Evolutionary conservation across 352 stramenopile genomes (phyloP).

Genomic region (Thraustochytrium striatum): DNA sequence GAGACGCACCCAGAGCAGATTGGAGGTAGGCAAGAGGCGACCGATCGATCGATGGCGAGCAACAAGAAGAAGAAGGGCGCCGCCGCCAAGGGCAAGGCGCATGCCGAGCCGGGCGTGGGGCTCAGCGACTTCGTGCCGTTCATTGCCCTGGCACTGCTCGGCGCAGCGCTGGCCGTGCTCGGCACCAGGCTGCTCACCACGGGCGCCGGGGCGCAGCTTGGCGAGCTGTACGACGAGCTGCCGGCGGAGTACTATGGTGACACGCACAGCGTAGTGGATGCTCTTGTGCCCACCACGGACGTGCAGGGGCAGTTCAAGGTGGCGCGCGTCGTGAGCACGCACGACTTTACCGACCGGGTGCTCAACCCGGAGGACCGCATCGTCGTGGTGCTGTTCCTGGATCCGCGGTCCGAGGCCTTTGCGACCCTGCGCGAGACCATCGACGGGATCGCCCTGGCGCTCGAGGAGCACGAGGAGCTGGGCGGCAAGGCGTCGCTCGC

Average conservation of each 20-base stretch:
- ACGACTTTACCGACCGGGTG: background rate
- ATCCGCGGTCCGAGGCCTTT: conserved; percentile 33
- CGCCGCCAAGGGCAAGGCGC: too few species aligned
- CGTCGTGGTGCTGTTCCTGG: conserved; percentile 28
- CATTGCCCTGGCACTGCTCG: too few species aligned
- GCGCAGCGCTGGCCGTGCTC: too few species aligned
- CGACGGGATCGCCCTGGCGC: background rate
- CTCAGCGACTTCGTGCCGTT: too few species aligned
- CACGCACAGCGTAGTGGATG: background rate
- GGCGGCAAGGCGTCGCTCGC: background rate
- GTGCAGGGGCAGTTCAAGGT: background rate
- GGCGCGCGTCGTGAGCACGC: conserved; percentile 2
- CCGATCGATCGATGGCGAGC: too few species aligned
- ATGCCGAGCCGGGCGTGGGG: too few species aligned
- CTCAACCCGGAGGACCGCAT: background rate
- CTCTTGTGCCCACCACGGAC: background rate
- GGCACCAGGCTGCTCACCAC: too few species aligned
- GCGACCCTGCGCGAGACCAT: background rate
- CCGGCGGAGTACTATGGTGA: background rate
- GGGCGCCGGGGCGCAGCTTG: too few species aligned
- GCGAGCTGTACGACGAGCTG: too few species aligned
- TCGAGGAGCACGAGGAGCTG: background rate
- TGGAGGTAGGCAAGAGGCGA: too few species aligned
- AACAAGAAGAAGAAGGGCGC: too few species aligned
- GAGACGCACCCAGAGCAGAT: too few species aligned